Conservation (phyloP, 2,329 filamentous ascomycete genomes). For the Leptographium lundbergii region DNA sequence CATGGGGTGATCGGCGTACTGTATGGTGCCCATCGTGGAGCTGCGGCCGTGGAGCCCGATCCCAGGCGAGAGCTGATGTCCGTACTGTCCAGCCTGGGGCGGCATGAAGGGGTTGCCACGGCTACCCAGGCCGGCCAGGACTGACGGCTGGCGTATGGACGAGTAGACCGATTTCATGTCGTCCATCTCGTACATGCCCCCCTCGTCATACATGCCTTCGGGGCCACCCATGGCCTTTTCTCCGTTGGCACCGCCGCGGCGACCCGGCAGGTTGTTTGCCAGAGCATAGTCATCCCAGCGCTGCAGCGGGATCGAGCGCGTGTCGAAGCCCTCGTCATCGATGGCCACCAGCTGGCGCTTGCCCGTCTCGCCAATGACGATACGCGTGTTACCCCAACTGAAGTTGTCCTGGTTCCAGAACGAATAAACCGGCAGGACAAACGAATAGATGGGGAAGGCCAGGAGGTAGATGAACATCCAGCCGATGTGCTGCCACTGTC, state of each 20-base stretch:
- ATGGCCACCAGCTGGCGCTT: slow-evolving; percentile 81
- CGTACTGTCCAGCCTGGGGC: slow-evolving; percentile 49
- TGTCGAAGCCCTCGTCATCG: slow-evolving; percentile 77
- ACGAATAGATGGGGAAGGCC: slow-evolving; percentile 90
- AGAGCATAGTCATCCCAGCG: slow-evolving; percentile 94
- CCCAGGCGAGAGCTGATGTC: slow-evolving; percentile 66
- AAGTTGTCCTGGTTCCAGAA: slow-evolving; percentile 99
- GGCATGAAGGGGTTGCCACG: slow-evolving; percentile 63
- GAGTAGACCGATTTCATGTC: slow-evolving; percentile 97
- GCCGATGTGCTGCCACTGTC: slow-evolving; percentile 95
- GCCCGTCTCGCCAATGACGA: slow-evolving; percentile 90
- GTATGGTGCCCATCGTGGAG: slow-evolving; percentile 28
- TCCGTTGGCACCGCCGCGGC: slow-evolving; percentile 59
- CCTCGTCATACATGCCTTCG: slow-evolving; percentile 47
- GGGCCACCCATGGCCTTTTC: slow-evolving; percentile 33
- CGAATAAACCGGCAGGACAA: slow-evolving; percentile 84
- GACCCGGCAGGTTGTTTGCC: slow-evolving; percentile 77
- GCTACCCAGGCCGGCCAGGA: slow-evolving; percentile 72
- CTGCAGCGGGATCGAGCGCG: slow-evolving; percentile 83
- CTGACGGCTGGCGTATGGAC: slow-evolving; percentile 75
- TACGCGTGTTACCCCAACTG: slow-evolving; percentile 94
- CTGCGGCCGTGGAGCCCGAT: slow-evolving; percentile 40
- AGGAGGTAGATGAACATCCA: slow-evolving; percentile 99
- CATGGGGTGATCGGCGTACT: slow-evolving; percentile 38
- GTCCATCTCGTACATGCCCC: slow-evolving; percentile 80